Base-by-base conservation (phyloP, 1,284 basidiomycete species). In the Apiotrichum montevideense region DNA sequence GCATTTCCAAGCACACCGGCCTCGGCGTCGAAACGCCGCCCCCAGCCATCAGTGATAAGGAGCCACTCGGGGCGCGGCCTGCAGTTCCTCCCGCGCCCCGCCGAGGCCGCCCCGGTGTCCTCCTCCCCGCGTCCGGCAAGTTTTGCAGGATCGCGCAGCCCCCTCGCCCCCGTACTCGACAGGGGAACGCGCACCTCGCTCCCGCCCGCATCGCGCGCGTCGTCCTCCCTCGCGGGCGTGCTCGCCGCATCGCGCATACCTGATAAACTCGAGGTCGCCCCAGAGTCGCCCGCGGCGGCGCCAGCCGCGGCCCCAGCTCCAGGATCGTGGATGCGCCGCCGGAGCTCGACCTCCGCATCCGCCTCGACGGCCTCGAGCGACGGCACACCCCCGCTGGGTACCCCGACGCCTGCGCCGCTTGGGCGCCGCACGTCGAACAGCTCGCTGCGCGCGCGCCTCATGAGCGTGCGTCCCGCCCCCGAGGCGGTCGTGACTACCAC, bases 41-140 rank as follows among this genome's bases (percentile, higher is more conserved):
- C 57, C 44, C 64, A 66, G 54, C 64, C 64, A 3, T 57, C 64
- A 1, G 64, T 66, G 35, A 39, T 66, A 10, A 59, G 64, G 10
- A 46, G 48, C 11, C 55, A 48, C 4, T 64, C 64, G 9, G 64
- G 64, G 11, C 48, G 50, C 13, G 64, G 62, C 3, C 40, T 66
- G 13, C 34, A 54, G 13, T 66, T 50, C 14, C 8, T 63, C 21
- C 54, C 61, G 1, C 64, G 34, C 15, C 7, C 35, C 10, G 46
- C 34, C 15, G 44, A 34, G 5, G 35, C 51, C 4, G 43, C 35
- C 4, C 15, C 33, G 2, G 41, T 44, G 1, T 9, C 33, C 10
- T 42, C 50, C 21, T 21, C 11, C 2, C 15, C 21, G 0, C 50
- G 50, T 2, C 41, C 50, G 10, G 32, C 50, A 15, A 51, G 50